Evolutionary conservation across 2,329 filamentous ascomycete species (phyloP), one percentile per base, ranked within the genome.

Genomic region (Alternaria hordeiaustralica): DNA sequence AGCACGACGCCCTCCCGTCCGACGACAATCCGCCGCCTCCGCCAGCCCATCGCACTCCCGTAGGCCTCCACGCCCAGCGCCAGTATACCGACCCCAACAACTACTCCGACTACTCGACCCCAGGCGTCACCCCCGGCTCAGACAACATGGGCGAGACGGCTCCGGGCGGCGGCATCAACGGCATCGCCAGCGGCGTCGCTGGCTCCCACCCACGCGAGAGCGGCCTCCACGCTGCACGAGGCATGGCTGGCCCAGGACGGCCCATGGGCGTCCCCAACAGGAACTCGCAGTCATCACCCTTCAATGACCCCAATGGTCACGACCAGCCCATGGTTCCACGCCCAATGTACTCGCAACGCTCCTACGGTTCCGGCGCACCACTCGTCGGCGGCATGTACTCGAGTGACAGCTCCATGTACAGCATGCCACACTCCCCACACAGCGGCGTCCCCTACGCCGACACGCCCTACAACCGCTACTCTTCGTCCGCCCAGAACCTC

Each of bases 61-160:
- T 73, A 3, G 73, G 72, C 63, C 66, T 69, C 65, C 70, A 75
- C 53, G 73, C 74, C 18, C 72, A 77, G 63, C 72, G 63, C 53
- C 70, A 66, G 51, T 72, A 73, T 60, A 57, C 55, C 53, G 70
- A 71, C 62, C 68, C 75, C 5, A 75, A 76, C 59, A 73, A 75
- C 66, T 78, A 78, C 71, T 75, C 77, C 9, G 67, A 78, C 68
- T 75, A 75, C 62, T 77, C 76, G 25, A 71, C 71, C 9, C 75
- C 79, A 15, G 71, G 72, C 46, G 80, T 83, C 25, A 90, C 89
- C 1, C 60, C 88, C 88, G 2, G 88, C 33, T 85, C 87, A 64
- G 89, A 93, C 80, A 92, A 92, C 76, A 87, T 90, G 67, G 85
- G 89, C 64, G 83, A 87, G 54, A 78, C 83, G 43, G 87, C 90